phyloP scores from a whole-genome alignment of 768 basidiomycete species.

The Trametes punicea region DNA sequence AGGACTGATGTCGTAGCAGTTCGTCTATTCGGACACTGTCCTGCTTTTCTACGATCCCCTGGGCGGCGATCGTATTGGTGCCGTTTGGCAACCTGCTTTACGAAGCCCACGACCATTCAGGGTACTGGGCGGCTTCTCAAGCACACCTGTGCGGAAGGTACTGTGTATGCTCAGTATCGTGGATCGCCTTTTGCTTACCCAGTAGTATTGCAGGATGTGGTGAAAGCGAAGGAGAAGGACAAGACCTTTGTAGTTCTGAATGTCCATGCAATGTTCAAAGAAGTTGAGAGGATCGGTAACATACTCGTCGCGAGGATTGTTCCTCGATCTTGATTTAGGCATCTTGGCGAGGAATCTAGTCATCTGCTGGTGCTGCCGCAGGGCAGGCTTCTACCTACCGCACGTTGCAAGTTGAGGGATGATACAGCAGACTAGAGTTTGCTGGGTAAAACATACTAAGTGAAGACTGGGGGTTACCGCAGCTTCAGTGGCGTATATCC shows the following conservation, averaged over 20 bases:
- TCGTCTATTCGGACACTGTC: slow-evolving; percentile 69
- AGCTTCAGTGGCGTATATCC: too few species aligned
- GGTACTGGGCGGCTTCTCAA: slow-evolving; percentile 80
- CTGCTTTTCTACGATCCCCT: slow-evolving; percentile 81
- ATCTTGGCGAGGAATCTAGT: too few species aligned
- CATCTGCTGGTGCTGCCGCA: too few species aligned
- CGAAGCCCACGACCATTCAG: slow-evolving; percentile 65
- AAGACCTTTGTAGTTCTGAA: slow-evolving; percentile 67
- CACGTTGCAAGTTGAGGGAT: too few species aligned
- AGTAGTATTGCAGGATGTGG: not conserved
- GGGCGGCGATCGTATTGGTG: slow-evolving; percentile 78
- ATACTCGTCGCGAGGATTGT: slow-evolving; percentile 52
- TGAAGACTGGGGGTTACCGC: too few species aligned
- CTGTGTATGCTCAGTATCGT: not conserved
- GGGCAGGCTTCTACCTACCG: too few species aligned
- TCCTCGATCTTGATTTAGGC: too few species aligned
- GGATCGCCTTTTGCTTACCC: not conserved
- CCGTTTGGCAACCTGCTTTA: slow-evolving; percentile 81
- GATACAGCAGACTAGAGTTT: too few species aligned
- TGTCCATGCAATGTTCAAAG: slow-evolving; percentile 59
- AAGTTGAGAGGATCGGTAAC: slow-evolving; percentile 73
- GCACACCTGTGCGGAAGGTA: slow-evolving; percentile 46
- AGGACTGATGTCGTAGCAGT: slow-evolving; percentile 37
- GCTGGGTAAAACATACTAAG: too few species aligned
- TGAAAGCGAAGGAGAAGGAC: slow-evolving; percentile 36